A percentile compares a stretch with the other conserved stretches of the same genome.
Evolutionary conservation across 441 rosid species (phyloP).

Genomic region (Pelargonium myrrhifolium): DNA sequence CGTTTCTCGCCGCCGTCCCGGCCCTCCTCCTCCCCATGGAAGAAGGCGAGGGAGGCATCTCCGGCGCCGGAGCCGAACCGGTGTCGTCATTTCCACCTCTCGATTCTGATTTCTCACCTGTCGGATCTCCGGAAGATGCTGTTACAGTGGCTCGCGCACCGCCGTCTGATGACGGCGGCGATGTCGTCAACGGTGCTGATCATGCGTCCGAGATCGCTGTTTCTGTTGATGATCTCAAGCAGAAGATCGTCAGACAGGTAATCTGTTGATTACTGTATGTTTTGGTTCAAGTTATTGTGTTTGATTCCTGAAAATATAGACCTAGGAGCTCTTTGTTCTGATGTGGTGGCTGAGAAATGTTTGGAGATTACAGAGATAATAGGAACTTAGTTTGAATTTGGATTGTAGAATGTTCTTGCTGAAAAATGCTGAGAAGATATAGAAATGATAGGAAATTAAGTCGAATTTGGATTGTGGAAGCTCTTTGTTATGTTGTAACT

Average conservation of each 20-base stretch:
- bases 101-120: slow-evolving; percentile 31
- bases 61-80: slow-evolving; percentile 3
- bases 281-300: not conserved
- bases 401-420: too few relatives aligned
- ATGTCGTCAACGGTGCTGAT: slow-evolving; percentile 34
- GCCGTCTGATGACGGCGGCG: slow-evolving; percentile 52
- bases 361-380: not conserved
- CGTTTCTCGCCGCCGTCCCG: slow-evolving; percentile 17
- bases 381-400: too few relatives aligned
- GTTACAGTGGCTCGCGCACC: slow-evolving; percentile 25
- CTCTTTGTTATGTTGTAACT: not conserved
- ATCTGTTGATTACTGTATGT: slow-evolving; percentile 2
- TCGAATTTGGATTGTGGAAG: not conserved
- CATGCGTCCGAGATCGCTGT: slow-evolving; percentile 32
- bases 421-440: too few relatives aligned
- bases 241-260: slow-evolving; percentile 73
- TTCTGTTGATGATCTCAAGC: slow-evolving; percentile 48
- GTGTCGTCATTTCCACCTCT: slow-evolving; percentile 11
- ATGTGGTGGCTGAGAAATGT: not conserved
- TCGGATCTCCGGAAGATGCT: slow-evolving; percentile 41
- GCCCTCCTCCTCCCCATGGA: slow-evolving; percentile 44
- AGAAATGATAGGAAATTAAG: too few relatives aligned
- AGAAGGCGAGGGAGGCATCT: slow-evolving; percentile 25
- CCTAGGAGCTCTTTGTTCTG: slow-evolving; percentile 3
- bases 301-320: not conserved